phyloP scores from a whole-genome alignment of 1,284 basidiomycete species.

The Rhizoctonia solani region DNA sequence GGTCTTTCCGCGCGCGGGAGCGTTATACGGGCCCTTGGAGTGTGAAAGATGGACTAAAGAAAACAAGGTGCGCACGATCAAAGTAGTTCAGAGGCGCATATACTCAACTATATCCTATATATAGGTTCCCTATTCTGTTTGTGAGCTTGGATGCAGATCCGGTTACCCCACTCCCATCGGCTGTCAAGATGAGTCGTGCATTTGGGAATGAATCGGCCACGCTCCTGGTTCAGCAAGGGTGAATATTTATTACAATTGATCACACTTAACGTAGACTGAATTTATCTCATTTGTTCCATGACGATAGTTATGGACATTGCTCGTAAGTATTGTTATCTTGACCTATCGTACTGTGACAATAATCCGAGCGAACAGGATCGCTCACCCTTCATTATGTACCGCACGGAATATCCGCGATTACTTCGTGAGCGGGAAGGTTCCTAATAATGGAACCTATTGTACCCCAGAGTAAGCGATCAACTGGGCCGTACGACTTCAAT shows the following conservation, averaged over 20 bases:
- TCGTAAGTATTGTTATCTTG: conserved; percentile 17
- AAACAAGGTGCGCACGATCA: background rate
- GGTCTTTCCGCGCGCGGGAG: background rate
- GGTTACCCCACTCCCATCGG: conserved; percentile 40
- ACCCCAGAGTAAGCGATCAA: conserved; percentile 7
- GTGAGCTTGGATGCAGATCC: conserved; percentile 40
- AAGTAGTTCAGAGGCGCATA: background rate
- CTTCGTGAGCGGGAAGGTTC: conserved; percentile 40
- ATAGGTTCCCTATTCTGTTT: conserved; percentile 40
- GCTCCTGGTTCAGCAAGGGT: conserved; percentile 40
- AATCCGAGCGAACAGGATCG: background rate
- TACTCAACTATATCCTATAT: background rate
- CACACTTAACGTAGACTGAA: background rate
- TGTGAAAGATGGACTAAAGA: background rate
- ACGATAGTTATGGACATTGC: conserved; percentile 41
- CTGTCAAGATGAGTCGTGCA: conserved; percentile 36
- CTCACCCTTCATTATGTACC: conserved; percentile 41
- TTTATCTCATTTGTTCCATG: no score
- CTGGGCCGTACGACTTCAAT: background rate
- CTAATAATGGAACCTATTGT: conserved; percentile 38
- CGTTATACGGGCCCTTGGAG: background rate
- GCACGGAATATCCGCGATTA: conserved; percentile 38
- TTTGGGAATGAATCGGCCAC: conserved; percentile 39
- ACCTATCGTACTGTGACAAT: background rate
- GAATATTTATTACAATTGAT: background rate